Evolutionary conservation across 2,329 filamentous ascomycete genomes (phyloP).

Genomic region (Metarhizium robertsii): DNA sequence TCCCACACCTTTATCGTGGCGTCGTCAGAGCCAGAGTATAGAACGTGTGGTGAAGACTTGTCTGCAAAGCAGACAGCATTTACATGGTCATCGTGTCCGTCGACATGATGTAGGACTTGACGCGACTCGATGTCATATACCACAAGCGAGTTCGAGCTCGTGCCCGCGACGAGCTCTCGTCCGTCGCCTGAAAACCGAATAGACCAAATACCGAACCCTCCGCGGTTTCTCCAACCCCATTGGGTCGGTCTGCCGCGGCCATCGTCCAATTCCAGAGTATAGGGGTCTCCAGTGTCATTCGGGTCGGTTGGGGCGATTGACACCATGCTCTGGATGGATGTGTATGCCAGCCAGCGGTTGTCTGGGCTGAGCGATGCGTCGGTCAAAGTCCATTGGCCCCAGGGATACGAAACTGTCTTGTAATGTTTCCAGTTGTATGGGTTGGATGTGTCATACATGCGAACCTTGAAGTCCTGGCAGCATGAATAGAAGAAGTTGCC

Average conservation of each 20-base stretch:
- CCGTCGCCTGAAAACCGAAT: conserved; percentile 90
- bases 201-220: conserved; percentile 67
- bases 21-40: conserved; percentile 95
- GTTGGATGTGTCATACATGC: conserved; percentile 96
- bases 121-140: conserved; percentile 88
- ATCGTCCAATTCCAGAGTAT: conserved; percentile 58
- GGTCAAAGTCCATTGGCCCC: conserved; percentile 91
- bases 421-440: conserved; percentile 95
- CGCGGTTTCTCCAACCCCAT: conserved; percentile 18
- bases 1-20: conserved; percentile 96
- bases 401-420: conserved; percentile 78
- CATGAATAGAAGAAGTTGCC: conserved; percentile 96
- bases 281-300: conserved; percentile 69
- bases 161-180: conserved; percentile 82
- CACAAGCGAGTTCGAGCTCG: conserved; percentile 67
- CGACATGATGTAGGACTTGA: conserved; percentile 62
- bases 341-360: conserved; percentile 86
- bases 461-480: conserved; percentile 85
- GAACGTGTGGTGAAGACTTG: conserved; percentile 76
- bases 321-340: conserved; percentile 75
- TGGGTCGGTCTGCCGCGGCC: conserved; percentile 6
- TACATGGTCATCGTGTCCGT: conserved; percentile 78
- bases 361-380: conserved; percentile 87
- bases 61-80: conserved; percentile 97
- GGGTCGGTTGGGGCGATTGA: conserved; percentile 84